A percentile compares a stretch with the other conserved stretches of the same genome.
These are phyloP conservation scores for Penicillium sp. DNA, from an alignment of 2,329 filamentous ascomycete species.

Conservation along the genomic window DNA sequence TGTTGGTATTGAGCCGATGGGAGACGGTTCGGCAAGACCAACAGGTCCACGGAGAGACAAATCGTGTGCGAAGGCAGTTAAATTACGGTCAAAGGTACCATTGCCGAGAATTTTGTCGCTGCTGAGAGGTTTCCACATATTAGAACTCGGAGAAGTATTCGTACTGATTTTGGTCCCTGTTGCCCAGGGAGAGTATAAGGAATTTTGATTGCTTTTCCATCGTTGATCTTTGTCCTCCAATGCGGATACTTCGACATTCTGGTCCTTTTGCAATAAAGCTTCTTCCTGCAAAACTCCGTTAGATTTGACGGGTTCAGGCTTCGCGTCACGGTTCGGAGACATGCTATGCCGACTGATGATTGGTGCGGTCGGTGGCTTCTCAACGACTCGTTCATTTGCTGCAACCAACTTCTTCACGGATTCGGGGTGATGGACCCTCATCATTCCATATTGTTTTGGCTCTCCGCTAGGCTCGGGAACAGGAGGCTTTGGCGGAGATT, in stretches of 20 bases:
- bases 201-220: slow-evolving; percentile 37
- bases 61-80: slow-evolving; percentile 47
- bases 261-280: slow-evolving; percentile 21
- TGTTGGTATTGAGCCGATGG: slow-evolving; percentile 28
- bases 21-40: slow-evolving; percentile 34
- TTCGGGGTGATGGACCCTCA: slow-evolving; percentile 58
- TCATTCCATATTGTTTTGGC: slow-evolving; percentile 59
- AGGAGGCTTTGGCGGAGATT: slow-evolving; percentile 57
- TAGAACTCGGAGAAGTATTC: slow-evolving; percentile 36
- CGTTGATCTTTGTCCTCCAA: slow-evolving; percentile 32
- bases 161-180: slow-evolving; percentile 31
- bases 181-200: slow-evolving; percentile 37
- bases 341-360: slow-evolving; percentile 26
- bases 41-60: slow-evolving; percentile 38
- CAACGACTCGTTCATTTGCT: slow-evolving; percentile 30
- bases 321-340: slow-evolving; percentile 29
- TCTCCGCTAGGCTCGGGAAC: slow-evolving; percentile 55
- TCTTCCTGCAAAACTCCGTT: slow-evolving; percentile 27
- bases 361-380: slow-evolving; percentile 25
- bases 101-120: slow-evolving; percentile 59
- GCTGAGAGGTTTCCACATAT: slow-evolving; percentile 57
- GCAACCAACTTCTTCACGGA: slow-evolving; percentile 45
- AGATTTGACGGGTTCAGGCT: slow-evolving; percentile 18
- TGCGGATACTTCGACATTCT: slow-evolving; percentile 21
- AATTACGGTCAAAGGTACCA: slow-evolving; percentile 57